These are phyloP conservation scores for Eremothecium coryli DNA, from an alignment of 1,139 yeast genomes.

Conservation along the genomic window DNA sequence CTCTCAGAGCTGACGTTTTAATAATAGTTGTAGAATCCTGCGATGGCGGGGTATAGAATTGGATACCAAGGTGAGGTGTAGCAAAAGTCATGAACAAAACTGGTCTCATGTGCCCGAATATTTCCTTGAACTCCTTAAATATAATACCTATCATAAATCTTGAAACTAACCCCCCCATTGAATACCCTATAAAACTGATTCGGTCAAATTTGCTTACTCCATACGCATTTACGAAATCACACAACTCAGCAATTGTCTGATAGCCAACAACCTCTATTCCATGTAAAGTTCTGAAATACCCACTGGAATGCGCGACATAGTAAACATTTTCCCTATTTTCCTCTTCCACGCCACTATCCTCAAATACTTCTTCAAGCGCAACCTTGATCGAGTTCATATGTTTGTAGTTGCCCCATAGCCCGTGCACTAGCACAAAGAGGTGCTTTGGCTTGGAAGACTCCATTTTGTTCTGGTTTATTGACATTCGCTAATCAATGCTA, in stretches of 20 bases:
- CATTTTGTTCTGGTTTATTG: no score
- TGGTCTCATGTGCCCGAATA: slow-evolving; percentile 57
- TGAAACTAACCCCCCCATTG: slow-evolving; percentile 45
- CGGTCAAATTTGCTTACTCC: slow-evolving; percentile 34
- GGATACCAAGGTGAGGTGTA: slow-evolving; percentile 80
- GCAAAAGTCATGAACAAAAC: slow-evolving; percentile 72
- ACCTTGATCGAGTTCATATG: slow-evolving; percentile 59
- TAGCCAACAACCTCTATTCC: slow-evolving; percentile 69
- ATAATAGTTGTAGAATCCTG: slow-evolving; percentile 21
- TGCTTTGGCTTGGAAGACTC: no score
- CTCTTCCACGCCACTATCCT: slow-evolving; percentile 36
- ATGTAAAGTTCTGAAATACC: slow-evolving; percentile 74
- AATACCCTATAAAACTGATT: slow-evolving; percentile 45
- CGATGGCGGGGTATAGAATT: slow-evolving; percentile 31
- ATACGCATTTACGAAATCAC: slow-evolving; percentile 36
- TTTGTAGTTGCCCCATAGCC: slow-evolving; percentile 77
- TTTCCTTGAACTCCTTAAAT: slow-evolving; percentile 31
- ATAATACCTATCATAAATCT: slow-evolving; percentile 60
- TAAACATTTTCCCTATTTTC: slow-evolving; percentile 42
- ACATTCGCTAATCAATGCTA: no score
- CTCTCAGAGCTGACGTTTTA: slow-evolving; percentile 40
- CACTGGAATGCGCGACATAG: slow-evolving; percentile 59
- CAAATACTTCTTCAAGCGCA: slow-evolving; percentile 41
- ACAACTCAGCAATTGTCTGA: slow-evolving; percentile 58
- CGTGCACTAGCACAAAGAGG: slow-evolving; percentile 73